phyloP scores from a whole-genome alignment of 2,329 filamentous ascomycete species.

The Colletotrichum sp. region DNA sequence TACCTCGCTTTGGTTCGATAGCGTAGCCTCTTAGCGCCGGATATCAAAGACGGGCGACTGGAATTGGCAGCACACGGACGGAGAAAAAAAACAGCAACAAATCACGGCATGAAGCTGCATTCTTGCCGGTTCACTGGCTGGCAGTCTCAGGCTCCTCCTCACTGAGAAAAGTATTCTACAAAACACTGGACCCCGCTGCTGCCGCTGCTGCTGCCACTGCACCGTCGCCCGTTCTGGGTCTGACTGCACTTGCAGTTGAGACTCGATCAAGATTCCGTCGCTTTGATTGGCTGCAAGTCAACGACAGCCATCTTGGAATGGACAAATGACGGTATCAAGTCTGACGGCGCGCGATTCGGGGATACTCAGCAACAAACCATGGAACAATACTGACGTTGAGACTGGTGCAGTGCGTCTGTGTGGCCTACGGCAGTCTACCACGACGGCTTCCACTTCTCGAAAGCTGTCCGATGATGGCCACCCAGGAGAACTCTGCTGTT shows the following conservation, averaged over 20 bases:
- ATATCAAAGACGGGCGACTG: background rate
- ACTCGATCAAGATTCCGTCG: background rate
- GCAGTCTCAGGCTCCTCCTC: background rate
- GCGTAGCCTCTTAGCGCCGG: background rate
- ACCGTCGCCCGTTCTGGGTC: no score
- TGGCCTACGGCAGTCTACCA: background rate
- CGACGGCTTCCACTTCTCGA: background rate
- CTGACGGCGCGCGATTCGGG: background rate
- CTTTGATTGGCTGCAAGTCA: background rate
- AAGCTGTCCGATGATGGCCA: background rate
- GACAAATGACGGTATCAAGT: background rate
- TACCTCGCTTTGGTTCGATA: background rate
- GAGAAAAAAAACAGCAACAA: background rate
- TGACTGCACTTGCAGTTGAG: background rate
- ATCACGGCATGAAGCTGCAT: background rate
- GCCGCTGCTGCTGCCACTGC: background rate
- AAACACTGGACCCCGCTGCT: background rate
- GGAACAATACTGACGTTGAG: background rate
- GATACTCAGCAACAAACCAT: background rate
- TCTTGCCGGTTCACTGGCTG: background rate
- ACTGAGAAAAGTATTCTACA: background rate
- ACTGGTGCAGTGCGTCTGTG: background rate
- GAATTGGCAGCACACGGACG: background rate
- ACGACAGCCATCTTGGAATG: background rate
- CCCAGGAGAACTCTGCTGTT: background rate